Base-by-base conservation (phyloP, 2,329 filamentous ascomycete genomes). In the Penicillium sp. region DNA sequence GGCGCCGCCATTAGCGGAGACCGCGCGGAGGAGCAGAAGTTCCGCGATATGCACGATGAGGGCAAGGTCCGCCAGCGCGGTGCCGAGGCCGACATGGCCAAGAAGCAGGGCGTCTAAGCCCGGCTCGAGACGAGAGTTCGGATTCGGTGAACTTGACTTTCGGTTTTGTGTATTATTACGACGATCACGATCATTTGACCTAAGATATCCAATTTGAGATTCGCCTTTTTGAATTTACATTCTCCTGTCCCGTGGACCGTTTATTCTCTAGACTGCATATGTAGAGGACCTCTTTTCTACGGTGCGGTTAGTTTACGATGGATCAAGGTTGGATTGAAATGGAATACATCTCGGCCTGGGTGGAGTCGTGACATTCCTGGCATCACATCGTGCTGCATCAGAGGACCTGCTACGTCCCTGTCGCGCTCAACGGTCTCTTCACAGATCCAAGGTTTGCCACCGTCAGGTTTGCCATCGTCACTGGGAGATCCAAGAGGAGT, bases 41-140 rank as follows among this genome's bases (percentile, higher is more conserved):
- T 84, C 66, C 78, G 88, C 69, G 70, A 79, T 61, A 76, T 87
- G 72, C 90, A 94, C 66, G 90, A 94, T 63, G 75, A 83, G 58
- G 92, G 91, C 58, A 96, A 94, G 85, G 89, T 88, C 18, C 80
- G 83, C 66, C 88, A 95, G 80, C 82, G 90, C 18, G 88, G 90
- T 44, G 91, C 87, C 1, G 91, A 96, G 81, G 76, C 81, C 33
- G 90, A 95, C 66, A 80, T 95, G 50, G 76, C 87, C 72, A 92
- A 90, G 82, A 78, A 58, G 55, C 54, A 54, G 25, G 56, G 51
- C 22, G 25, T 20, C 25, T 61, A 60, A 52, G 22, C 35, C 22
- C 18, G 10, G 8, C 9, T 20, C 5, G 18, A 5, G 35, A 20
- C 10, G 9, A 38, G 2, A 3, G 33, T 5, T 38, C 9, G 13